Evolutionary conservation across 768 basidiomycete species (phyloP).

Genomic region (Pleurotus tuoliensis): DNA sequence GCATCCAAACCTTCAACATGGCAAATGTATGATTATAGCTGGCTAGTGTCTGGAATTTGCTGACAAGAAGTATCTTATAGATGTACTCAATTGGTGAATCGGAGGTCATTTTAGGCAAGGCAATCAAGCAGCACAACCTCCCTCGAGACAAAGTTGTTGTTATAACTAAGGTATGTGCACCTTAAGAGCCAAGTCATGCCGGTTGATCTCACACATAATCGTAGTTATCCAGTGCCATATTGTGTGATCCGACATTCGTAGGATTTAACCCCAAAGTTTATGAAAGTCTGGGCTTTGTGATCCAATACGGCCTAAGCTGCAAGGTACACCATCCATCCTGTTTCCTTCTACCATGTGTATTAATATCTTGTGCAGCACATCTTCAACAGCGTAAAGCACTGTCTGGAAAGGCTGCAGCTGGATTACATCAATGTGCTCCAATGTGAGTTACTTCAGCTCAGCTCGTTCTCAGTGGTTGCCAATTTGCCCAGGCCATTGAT

Average conservation of each 20-base stretch:
- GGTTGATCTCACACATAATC: background rate
- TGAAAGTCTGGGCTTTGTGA: conserved; percentile 48
- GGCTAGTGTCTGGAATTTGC: background rate
- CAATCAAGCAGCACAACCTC: conserved; percentile 59
- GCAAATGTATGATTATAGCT: conserved; percentile 31
- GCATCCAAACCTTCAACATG: conserved; percentile 61
- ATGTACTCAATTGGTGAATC: conserved; percentile 63
- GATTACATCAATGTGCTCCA: conserved; percentile 64
- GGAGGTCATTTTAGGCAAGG: conserved; percentile 67
- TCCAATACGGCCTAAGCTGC: conserved; percentile 30
- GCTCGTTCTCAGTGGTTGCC: background rate
- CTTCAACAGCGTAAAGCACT: conserved; percentile 44
- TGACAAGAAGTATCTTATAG: conserved; percentile 21
- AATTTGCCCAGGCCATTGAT: conserved; percentile 24
- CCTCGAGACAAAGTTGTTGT: conserved; percentile 80
- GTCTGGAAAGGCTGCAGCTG: conserved; percentile 48
- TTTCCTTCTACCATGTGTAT: too few species aligned
- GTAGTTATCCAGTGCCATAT: conserved; percentile 37
- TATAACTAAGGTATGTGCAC: conserved; percentile 62
- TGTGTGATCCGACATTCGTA: conserved; percentile 14
- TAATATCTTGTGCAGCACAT: conserved; percentile 40
- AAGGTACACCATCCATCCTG: conserved; percentile 26
- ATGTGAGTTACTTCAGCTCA: conserved; percentile 24
- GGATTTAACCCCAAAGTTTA: conserved; percentile 11
- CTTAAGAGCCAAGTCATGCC: background rate